phyloP scores from a whole-genome alignment of 192 early-diverging fungal genomes.

The Backusella liffmaniae region DNA sequence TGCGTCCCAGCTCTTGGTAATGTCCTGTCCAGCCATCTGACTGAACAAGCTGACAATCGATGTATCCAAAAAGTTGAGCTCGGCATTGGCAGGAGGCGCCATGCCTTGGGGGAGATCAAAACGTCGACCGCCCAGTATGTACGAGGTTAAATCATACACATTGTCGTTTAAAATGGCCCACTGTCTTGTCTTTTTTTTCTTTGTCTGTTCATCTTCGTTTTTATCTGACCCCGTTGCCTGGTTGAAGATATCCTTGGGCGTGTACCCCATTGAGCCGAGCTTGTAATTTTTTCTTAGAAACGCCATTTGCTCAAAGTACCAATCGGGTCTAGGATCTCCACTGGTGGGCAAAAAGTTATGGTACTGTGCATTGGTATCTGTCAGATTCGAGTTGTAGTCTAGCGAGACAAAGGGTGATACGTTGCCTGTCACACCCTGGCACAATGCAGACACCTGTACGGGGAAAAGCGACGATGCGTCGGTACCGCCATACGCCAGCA shows the following conservation, averaged over 20 bases:
- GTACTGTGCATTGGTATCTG: slow-evolving; percentile 53
- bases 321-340: slow-evolving; percentile 63
- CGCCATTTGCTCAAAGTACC: slow-evolving; percentile 62
- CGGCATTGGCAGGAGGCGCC: slow-evolving; percentile 36
- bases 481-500: slow-evolving; percentile 49
- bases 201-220: slow-evolving; percentile 1
- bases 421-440: slow-evolving; percentile 25
- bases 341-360: slow-evolving; percentile 71
- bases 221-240: slow-evolving; percentile 34
- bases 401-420: slow-evolving; percentile 47
- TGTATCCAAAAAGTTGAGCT: slow-evolving; percentile 58
- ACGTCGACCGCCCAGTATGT: slow-evolving; percentile 54
- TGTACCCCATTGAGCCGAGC: slow-evolving; percentile 65
- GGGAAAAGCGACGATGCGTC: slow-evolving; percentile 71
- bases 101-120: slow-evolving; percentile 39
- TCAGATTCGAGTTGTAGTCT: slow-evolving; percentile 47
- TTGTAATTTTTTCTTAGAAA: slow-evolving; percentile 58
- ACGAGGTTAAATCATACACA: slow-evolving; percentile 74
- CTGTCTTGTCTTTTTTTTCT: slow-evolving; percentile 35
- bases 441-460: slow-evolving; percentile 67
- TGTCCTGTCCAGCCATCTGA: slow-evolving; percentile 60
- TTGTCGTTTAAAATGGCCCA: slow-evolving; percentile 68
- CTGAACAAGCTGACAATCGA: slow-evolving; percentile 62
- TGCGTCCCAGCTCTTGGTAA: slow-evolving; percentile 56
- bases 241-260: slow-evolving; percentile 55